phyloP scores from a whole-genome alignment of 2,329 filamentous ascomycete genomes.

The Nigrospora sphaerica region DNA sequence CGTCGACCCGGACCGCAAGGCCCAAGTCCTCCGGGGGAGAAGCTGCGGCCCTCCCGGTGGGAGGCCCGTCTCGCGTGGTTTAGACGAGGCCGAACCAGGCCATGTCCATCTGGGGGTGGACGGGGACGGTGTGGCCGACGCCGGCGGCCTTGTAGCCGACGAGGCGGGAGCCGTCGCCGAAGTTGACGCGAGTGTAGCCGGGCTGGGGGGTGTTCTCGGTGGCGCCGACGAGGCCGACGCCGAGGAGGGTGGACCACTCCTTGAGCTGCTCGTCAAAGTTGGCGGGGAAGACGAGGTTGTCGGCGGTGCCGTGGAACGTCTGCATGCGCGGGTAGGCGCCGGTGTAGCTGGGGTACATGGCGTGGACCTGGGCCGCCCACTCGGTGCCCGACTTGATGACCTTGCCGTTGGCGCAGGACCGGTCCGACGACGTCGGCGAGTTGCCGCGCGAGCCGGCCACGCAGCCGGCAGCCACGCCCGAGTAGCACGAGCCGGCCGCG shows the following conservation, averaged over 20 bases:
- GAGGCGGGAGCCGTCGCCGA: constrained; percentile 5
- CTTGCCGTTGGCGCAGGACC: constrained; percentile 33
- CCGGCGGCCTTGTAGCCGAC: constrained; percentile 3
- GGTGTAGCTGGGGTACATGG: constrained; percentile 22
- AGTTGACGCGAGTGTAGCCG: constrained; percentile 4
- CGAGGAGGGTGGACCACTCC: constrained; percentile 30
- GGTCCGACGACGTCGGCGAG: constrained; percentile 10
- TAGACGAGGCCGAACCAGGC: constrained; percentile 1
- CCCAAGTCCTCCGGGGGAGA: too few species aligned
- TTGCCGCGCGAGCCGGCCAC: constrained; percentile 16
- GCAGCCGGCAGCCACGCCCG: constrained; percentile 38
- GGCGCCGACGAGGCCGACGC: constrained; percentile 11
- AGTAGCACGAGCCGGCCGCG: constrained; percentile 33
- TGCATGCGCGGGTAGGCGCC: constrained; percentile 22
- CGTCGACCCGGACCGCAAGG: too few species aligned
- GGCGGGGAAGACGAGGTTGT: constrained; percentile 27
- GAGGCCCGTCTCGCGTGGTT: too few species aligned
- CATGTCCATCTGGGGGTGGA: constrained; percentile 2
- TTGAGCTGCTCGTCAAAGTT: constrained; percentile 32
- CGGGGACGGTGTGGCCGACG: constrained; percentile 5
- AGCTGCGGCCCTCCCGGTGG: too few species aligned
- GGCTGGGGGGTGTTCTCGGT: constrained; percentile 1
- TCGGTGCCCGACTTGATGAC: constrained; percentile 25
- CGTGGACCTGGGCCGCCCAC: constrained; percentile 35
- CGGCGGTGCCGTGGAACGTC: constrained; percentile 23